phyloP scores from a whole-genome alignment of 257 asterid genomes.

The Solanum habrochaites region DNA sequence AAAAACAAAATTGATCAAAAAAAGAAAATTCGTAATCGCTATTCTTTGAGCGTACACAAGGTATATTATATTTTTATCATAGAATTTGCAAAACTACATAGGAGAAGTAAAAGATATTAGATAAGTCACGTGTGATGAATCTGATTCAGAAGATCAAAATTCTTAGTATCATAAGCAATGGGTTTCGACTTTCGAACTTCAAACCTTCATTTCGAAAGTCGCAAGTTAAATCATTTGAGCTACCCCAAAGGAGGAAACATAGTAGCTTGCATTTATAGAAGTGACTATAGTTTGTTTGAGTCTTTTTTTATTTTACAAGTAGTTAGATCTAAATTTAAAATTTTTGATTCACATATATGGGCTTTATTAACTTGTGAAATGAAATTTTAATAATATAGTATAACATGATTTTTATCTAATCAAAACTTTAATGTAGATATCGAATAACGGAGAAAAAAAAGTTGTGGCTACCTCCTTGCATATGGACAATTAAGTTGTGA shows the following conservation, averaged over 20 bases:
- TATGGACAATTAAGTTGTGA: neutral
- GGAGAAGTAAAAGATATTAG: neutral
- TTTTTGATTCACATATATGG: neutral
- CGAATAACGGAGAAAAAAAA: accelerated
- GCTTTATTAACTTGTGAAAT: neutral
- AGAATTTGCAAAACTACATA: neutral
- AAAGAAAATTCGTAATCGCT: neutral
- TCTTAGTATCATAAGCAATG: neutral
- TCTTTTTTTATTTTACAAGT: neutral
- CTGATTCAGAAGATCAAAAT: neutral
- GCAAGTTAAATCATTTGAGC: no score
- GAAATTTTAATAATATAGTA: accelerated
- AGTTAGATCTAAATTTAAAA: neutral
- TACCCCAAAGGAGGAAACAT: no score
- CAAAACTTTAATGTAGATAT: accelerated
- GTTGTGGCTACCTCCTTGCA: neutral
- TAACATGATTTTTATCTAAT: accelerated
- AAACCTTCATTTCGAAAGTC: neutral
- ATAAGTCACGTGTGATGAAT: neutral
- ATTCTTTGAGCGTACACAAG: neutral
- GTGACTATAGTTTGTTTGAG: neutral
- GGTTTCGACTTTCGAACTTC: neutral
- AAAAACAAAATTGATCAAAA: neutral
- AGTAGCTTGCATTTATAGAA: neutral
- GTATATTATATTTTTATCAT: accelerated